Evolutionary conservation across 2,329 filamentous ascomycete species (phyloP).

Genomic region (Penicillium italicum): DNA sequence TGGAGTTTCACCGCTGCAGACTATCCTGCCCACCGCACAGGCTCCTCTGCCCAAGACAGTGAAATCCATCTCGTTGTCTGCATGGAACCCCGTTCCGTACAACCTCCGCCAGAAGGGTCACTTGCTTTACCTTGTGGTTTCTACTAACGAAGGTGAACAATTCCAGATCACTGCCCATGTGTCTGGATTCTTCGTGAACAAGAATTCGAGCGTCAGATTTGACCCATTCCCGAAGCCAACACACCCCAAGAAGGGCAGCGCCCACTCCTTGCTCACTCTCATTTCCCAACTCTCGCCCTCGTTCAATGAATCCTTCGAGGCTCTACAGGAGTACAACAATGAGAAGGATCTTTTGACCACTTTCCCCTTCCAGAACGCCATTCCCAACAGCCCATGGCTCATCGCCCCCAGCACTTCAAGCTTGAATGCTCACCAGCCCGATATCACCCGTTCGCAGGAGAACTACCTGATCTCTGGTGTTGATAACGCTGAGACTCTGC

Average conservation of each 20-base stretch:
- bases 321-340: constrained; percentile 79
- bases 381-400: constrained; percentile 88
- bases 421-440: constrained; percentile 68
- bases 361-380: constrained; percentile 93
- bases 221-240: constrained; percentile 74
- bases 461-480: constrained; percentile 84
- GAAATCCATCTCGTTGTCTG: constrained; percentile 80
- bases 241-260: constrained; percentile 70
- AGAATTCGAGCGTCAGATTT: constrained; percentile 91
- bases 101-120: constrained; percentile 88
- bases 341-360: constrained; percentile 82
- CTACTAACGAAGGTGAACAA: constrained; percentile 91
- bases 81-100: constrained; percentile 95
- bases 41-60: constrained; percentile 79
- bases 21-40: constrained; percentile 65
- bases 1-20: constrained; percentile 62
- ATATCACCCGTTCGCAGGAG: constrained; percentile 88
- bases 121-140: constrained; percentile 81
- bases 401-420: constrained; percentile 65
- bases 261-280: constrained; percentile 82
- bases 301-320: constrained; percentile 71
- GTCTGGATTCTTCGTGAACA: constrained; percentile 95
- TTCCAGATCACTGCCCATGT: constrained; percentile 90
- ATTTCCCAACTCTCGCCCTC: constrained; percentile 77
- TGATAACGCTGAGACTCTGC: constrained; percentile 88